Percentiles rank a stretch among this genome's conserved stretches.
Conservation (phyloP, 768 basidiomycete genomes). For the Antrodiella citrinella region DNA sequence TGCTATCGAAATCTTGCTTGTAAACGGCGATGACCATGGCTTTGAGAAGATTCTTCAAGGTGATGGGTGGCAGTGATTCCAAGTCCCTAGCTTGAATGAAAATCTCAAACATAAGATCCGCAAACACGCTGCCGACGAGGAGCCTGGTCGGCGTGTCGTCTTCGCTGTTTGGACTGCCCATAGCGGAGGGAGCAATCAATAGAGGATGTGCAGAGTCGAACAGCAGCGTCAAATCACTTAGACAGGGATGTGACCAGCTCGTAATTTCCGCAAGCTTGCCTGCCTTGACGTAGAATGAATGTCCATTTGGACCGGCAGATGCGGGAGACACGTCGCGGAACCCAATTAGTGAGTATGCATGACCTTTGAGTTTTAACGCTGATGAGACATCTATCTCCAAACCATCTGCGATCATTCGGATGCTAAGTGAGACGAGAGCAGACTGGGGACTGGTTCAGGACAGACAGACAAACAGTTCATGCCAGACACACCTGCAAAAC, state of each 20-base stretch:
- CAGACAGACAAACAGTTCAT: background rate
- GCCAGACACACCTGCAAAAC: conserved; percentile 34
- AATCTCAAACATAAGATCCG: conserved; percentile 50
- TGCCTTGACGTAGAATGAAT: conserved; percentile 47
- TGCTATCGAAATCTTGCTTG: conserved; percentile 65
- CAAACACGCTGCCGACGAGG: conserved; percentile 55
- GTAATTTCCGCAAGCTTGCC: conserved; percentile 36
- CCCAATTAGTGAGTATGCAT: conserved; percentile 42
- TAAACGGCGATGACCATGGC: conserved; percentile 55
- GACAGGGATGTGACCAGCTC: conserved; percentile 40
- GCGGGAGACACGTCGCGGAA: conserved; percentile 42
- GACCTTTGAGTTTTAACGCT: conserved; percentile 52
- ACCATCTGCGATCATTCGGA: conserved; percentile 64
- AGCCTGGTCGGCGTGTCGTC: conserved; percentile 36
- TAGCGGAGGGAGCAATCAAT: conserved; percentile 39
- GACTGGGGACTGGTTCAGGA: conserved; percentile 30
- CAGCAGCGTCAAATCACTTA: conserved; percentile 47
- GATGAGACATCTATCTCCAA: conserved; percentile 41
- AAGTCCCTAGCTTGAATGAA: conserved; percentile 41
- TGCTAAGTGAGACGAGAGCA: conserved; percentile 46
- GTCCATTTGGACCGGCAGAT: conserved; percentile 35
- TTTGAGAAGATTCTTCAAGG: conserved; percentile 56
- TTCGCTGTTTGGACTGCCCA: conserved; percentile 27
- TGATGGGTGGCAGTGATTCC: conserved; percentile 41
- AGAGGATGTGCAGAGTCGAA: conserved; percentile 52